phyloP scores from a whole-genome alignment of 768 basidiomycete species.

The Leccinum arenicola region DNA sequence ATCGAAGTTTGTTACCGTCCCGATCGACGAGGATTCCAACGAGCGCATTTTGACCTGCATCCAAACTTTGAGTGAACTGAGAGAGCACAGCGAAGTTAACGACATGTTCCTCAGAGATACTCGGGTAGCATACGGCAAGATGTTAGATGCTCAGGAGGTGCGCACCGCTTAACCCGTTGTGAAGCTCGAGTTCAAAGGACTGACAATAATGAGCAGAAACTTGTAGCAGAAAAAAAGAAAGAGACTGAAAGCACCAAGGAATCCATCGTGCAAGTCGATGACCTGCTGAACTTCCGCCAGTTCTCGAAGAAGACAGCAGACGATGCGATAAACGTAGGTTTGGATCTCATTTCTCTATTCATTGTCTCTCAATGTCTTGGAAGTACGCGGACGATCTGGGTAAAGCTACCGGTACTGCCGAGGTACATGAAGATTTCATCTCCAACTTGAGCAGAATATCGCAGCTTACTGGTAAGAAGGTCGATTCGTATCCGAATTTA shows the following conservation, averaged over 20 bases:
- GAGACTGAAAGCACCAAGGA: conserved; percentile 69
- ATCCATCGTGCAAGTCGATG: conserved; percentile 85
- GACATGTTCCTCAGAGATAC: conserved; percentile 84
- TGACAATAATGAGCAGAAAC: conserved; percentile 52
- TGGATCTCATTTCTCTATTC: not conserved
- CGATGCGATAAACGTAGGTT: conserved; percentile 69
- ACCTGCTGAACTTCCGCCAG: conserved; percentile 87
- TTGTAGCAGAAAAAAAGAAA: conserved; percentile 89
- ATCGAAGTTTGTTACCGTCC: conserved; percentile 87
- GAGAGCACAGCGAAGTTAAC: conserved; percentile 52
- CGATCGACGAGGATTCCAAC: conserved; percentile 98
- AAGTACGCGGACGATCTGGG: conserved; percentile 90
- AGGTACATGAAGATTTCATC: conserved; percentile 88
- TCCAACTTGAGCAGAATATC: conserved; percentile 92
- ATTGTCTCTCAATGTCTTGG: not conserved
- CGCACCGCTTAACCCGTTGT: conserved; percentile 8
- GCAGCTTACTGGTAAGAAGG: conserved; percentile 78
- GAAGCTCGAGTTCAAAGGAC: not conserved
- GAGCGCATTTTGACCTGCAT: conserved; percentile 97
- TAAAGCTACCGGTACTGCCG: conserved; percentile 81
- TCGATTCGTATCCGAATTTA: not conserved
- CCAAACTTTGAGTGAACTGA: conserved; percentile 83
- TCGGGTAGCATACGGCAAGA: conserved; percentile 87
- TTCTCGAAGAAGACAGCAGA: conserved; percentile 89
- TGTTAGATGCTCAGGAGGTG: conserved; percentile 95